phyloP scores from a whole-genome alignment of 768 basidiomycete species.

The Rhodosporidiobolus sp. region DNA sequence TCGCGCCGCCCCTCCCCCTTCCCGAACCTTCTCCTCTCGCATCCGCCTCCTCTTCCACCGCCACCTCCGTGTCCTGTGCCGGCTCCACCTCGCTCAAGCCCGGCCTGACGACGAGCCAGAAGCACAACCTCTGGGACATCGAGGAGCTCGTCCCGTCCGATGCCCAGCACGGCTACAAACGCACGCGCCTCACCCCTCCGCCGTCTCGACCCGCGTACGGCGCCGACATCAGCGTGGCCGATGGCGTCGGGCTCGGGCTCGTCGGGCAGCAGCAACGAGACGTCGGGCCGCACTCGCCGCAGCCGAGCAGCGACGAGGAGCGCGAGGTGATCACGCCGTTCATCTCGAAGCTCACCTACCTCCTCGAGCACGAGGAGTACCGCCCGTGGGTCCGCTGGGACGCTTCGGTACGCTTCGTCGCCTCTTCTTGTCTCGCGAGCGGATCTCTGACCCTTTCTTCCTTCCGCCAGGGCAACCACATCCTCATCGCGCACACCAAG shows the following conservation, averaged over 20 bases:
- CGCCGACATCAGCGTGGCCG: not conserved
- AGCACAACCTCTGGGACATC: slow-evolving; percentile 25
- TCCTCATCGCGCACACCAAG: slow-evolving; percentile 37
- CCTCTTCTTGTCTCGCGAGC: not conserved
- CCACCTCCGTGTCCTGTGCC: not conserved
- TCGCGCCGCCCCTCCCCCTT: not conserved
- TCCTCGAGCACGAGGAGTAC: slow-evolving; percentile 28
- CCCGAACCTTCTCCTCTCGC: not conserved
- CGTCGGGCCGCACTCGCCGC: not conserved
- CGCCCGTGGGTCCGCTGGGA: slow-evolving; percentile 31
- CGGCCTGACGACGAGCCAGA: not conserved
- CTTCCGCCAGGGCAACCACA: slow-evolving; percentile 25
- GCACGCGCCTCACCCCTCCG: slow-evolving; percentile 1
- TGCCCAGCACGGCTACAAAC: not conserved
- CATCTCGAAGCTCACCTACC: slow-evolving; percentile 32
- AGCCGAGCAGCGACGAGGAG: slow-evolving; percentile 1
- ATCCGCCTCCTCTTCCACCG: not conserved
- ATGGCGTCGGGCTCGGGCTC: no score
- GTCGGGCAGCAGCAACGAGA: no score
- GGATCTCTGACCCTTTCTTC: no score
- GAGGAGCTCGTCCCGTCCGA: slow-evolving; percentile 25
- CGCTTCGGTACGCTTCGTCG: not conserved
- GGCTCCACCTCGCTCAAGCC: not conserved
- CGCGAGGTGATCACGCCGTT: slow-evolving; percentile 34
- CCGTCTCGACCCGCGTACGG: not conserved